Conservation (phyloP, 345 rosid genomes). For the Geranium rotundifolium region DNA sequence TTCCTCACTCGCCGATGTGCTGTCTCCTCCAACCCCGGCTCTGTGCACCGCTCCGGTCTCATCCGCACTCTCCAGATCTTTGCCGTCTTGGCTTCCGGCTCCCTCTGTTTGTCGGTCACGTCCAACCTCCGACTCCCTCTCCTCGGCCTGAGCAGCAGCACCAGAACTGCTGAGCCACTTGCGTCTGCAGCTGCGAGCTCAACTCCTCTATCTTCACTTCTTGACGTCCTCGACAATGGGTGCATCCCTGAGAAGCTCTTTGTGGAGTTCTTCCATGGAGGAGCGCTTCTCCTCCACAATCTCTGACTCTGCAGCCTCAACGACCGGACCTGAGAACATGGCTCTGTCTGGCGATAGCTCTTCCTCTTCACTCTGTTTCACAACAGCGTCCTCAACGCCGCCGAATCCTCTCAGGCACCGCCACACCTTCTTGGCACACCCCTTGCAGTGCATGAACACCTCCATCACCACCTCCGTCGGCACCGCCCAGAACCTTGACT, state of each 20-base stretch:
- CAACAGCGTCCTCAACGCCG: too few relatives aligned
- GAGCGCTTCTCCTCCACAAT: slow-evolving; percentile 11
- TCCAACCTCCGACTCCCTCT: too few relatives aligned
- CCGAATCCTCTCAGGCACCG: slow-evolving; percentile 65
- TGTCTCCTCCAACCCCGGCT: too few relatives aligned
- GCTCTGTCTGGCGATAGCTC: too few relatives aligned
- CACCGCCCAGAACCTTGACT: too few relatives aligned
- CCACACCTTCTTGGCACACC: slow-evolving; percentile 84
- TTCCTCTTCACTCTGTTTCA: too few relatives aligned
- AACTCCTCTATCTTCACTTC: slow-evolving; percentile 90
- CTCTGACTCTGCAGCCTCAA: slow-evolving; percentile 29
- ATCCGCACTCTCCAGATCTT: too few relatives aligned
- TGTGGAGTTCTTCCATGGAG: slow-evolving; percentile 24
- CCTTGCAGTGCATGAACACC: slow-evolving; percentile 97
- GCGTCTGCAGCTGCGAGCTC: slow-evolving; percentile 85
- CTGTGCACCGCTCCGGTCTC: too few relatives aligned
- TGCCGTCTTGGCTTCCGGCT: too few relatives aligned
- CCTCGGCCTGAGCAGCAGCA: slow-evolving; percentile 38
- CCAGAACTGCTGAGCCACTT: slow-evolving; percentile 76
- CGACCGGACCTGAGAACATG: slow-evolving; percentile 55
- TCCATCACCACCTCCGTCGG: slow-evolving; percentile 63
- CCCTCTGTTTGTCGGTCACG: too few relatives aligned
- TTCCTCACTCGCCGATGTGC: too few relatives aligned
- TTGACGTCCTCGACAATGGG: slow-evolving; percentile 64
- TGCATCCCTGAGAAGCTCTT: slow-evolving; percentile 26